Percentiles rank a stretch among this genome's conserved stretches.
Evolutionary conservation across 2,329 filamentous ascomycete species (phyloP).

Genomic region (Pestalotiopsis sp.): DNA sequence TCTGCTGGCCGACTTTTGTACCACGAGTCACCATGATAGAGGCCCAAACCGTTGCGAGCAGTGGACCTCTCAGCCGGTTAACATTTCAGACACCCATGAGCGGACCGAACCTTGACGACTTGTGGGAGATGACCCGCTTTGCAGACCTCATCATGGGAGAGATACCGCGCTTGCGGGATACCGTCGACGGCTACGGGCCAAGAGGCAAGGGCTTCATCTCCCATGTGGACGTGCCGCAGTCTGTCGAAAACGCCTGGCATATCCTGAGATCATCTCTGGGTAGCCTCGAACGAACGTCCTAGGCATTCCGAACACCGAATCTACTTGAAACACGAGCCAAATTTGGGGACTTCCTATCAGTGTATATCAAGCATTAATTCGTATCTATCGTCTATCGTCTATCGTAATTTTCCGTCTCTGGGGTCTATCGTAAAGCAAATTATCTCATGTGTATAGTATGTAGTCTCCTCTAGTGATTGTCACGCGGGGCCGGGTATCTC

Average conservation of each 20-base stretch:
- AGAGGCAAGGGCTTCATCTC: not conserved
- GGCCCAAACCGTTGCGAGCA: not conserved
- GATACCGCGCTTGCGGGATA: not conserved
- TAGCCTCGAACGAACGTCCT: not conserved
- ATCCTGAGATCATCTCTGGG: not conserved
- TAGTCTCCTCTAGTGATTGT: constrained; percentile 9
- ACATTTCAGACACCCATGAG: not conserved
- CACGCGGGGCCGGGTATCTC: not conserved
- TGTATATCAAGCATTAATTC: not conserved
- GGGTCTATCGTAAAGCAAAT: not conserved
- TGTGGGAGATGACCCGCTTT: not conserved
- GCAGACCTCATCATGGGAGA: not conserved
- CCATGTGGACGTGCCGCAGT: not conserved
- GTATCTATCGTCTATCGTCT: not conserved
- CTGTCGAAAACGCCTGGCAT: not conserved
- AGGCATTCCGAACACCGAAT: too few relatives aligned
- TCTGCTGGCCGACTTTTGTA: constrained; percentile 2
- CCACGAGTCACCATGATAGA: not conserved
- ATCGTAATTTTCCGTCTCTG: not conserved
- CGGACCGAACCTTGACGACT: not conserved
- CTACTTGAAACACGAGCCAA: not conserved
- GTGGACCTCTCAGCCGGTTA: not conserved
- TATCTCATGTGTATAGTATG: not conserved
- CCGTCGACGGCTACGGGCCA: not conserved
- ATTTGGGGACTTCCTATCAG: not conserved